Evolutionary conservation across 345 rosid species (phyloP), one percentile per base, ranked within the genome.

Genomic region (Mallotus nudiflorus): DNA sequence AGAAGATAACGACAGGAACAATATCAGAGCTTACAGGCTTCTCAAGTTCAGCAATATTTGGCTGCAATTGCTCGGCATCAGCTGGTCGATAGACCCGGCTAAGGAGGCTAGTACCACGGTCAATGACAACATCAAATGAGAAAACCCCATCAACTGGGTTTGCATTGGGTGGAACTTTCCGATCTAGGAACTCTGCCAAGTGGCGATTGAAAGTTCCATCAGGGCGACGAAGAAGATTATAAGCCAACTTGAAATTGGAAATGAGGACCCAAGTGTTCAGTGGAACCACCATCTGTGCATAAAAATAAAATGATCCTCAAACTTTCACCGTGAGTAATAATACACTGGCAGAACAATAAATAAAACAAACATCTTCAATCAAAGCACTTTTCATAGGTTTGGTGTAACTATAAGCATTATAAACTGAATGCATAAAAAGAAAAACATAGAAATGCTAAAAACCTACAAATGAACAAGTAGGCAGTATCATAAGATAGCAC

Each of bases 151-250:
- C 93, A 4, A 89, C 96, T 0, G 91, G 84, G 25, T 82, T 86
- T 15, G 92, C 88, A 63, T 93, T 93, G 15, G 93, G 88, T 0
- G 81, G 76, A 69, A 88, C 91, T 82, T 86, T 93, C 10, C 96
- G 89, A 82, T 89, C 98, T 20, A 93, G 92, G 77, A 83, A 93
- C 85, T 93, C 98, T 6, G 96, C 97, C 67, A 93, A 83, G 77
- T 91, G 92, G 63, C 98, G 93, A 79, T 91, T 81, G 79, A 93
- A 93, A 33, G 97, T 93, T 46, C 96, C 97, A 66, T 93, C 97
- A 0, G 98, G 89, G 15, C 92, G 91, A 54, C 97, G 93, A 12
- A 89, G 82, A 66, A 91, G 88, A 72, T 81, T 91, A 78, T 91
- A 93, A 22, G 92, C 84, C 82, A 91, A n/a, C 84, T 93, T 91